Base-by-base conservation (phyloP, 139 green algal genomes). In the Picochlorum sp. region DNA sequence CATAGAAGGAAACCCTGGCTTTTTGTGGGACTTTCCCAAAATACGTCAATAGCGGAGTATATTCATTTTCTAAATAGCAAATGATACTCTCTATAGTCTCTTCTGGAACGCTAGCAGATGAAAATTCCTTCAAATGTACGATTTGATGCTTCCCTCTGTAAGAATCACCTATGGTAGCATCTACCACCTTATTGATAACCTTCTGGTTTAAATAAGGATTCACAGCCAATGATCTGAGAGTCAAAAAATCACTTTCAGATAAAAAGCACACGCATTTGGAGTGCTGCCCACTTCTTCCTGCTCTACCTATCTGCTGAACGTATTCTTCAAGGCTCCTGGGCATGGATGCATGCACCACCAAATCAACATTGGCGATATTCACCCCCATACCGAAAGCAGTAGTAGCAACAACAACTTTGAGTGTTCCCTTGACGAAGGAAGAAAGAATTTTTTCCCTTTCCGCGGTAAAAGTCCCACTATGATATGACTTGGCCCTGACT, bases 271-370 rank as follows among this genome's bases (percentile, higher is more conserved):
- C 63, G 69, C 87, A 94, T 11, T 18, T 34, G 1, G 74, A 84
- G 46, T 77, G 61, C 4, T 41, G 46, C 18, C 87, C 87, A 47
- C 88, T 75, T 18, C 88, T 69, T 6, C 88, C 88, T 3, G 84
- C 87, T 7, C 88, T 77, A 0, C 80, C 80, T 38, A 86, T 60
- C 80, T 96, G 86, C 77, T 96, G 89, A 58, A 95, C 86, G 49
- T 94, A 96, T 63, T 95, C 89, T 76, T 95, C 89, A 47, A 95
- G 54, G 63, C 72, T 87, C 46, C 84, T 75, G 1, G 89, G 89
- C 73, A 95, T 69, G 38, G 56, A 75, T 26, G 85, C 69, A 60
- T 95, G 87, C 45, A 96, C 74, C 37, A 96, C 87, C 1, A 74
- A 83, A 2, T 72, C 72, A 57, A 92, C 66, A 6, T 45, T n/a